Evolutionary conservation across 768 basidiomycete species (phyloP).

Genomic region (Amanita fuliginea): DNA sequence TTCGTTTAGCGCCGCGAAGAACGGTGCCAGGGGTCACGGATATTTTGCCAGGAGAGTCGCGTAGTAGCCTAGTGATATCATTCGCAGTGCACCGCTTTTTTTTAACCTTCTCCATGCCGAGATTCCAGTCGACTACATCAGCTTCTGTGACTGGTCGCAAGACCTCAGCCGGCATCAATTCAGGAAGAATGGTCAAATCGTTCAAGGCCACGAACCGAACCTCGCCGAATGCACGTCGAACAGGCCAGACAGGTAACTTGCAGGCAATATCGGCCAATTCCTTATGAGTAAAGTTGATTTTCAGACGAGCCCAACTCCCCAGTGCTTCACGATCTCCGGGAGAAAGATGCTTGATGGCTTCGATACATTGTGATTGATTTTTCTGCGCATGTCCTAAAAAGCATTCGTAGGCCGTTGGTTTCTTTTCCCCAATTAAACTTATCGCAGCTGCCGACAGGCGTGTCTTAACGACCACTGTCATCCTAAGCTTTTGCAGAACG

Average conservation of each 20-base stretch:
- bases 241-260: constrained; percentile 25
- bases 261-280: constrained; percentile 12
- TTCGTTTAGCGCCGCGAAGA: not conserved
- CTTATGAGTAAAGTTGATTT: constrained; percentile 7
- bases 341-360: constrained; percentile 14
- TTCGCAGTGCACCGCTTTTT: not conserved
- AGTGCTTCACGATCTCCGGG: constrained; percentile 11
- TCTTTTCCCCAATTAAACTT: constrained; percentile 9
- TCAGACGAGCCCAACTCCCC: constrained; percentile 20
- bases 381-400: constrained; percentile 12
- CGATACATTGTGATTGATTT: constrained; percentile 4
- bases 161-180: not conserved
- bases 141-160: not conserved
- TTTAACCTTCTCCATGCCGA: not conserved
- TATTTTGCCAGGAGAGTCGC: not conserved
- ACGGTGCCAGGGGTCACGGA: not conserved
- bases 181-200: constrained; percentile 11
- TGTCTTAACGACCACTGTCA: constrained; percentile 14
- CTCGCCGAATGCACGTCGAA: constrained; percentile 6
- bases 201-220: constrained; percentile 10
- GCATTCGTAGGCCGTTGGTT: constrained; percentile 9
- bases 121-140: not conserved
- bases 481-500: constrained; percentile 13
- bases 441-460: constrained; percentile 12
- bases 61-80: not conserved